Base-by-base conservation (phyloP, 495 filamentous ascomycete species). In the Xylaria sp. region DNA sequence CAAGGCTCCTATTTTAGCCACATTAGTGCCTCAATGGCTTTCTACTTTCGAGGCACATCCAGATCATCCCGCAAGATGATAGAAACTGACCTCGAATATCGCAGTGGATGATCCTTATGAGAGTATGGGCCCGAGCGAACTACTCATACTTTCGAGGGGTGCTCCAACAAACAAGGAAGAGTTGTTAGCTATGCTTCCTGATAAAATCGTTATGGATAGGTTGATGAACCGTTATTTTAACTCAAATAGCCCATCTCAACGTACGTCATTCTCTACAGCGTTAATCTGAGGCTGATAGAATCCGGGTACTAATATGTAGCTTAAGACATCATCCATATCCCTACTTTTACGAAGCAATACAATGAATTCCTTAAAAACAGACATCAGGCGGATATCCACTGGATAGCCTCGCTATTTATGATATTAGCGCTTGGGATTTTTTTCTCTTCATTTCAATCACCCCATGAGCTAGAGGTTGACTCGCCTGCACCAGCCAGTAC, bases 211-310 rank as follows among this genome's bases (percentile, higher is more conserved):
- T 6, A 78, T 81, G 31, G 84, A 84, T 61, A 72, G 80, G 62
- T 66, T 87, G 41, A 80, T 86, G 57, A 81, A 81, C 71, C 78
- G 81, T 57, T 87, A 86, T 72, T 85, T 88, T 72, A 82, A 81
- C 69, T 84, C 84, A 17, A 81, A 80, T 65, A 83, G 81, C 65
- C 81, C 81, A 44, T 83, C 81, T 72, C 71, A 81, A 72, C 80
- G 80, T 84, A 63, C 64, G 78, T 78, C 55, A 40, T 53, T 17
- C 52, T 50, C 41, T 7, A 21, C 7, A 40, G 11, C 35, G 41
- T 53, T 33, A 58, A 1, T n/a, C 9, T 9, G 12, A 50, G 5
- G 15, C 53, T 48, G 19, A 29, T 48, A 50, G 33, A 55, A 26
- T 41, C 29, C 8, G 44, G 5, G 58, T 41, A 61, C 71, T 77